Base-by-base conservation (phyloP, 768 basidiomycete genomes). In the Lactifluus piperatus region DNA sequence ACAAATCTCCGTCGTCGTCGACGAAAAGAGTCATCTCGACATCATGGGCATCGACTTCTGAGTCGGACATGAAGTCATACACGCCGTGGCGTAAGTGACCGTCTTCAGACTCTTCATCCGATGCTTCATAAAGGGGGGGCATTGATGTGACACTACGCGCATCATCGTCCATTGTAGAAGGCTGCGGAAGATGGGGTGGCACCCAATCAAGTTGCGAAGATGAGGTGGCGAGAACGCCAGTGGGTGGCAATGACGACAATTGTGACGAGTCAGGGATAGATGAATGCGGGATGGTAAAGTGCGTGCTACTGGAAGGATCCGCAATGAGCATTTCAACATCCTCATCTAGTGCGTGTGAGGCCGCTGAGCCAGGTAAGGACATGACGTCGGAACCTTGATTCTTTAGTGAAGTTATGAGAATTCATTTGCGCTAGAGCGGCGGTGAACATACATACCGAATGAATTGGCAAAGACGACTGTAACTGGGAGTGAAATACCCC, bases 1-100 rank as follows among this genome's bases (percentile, higher is more conserved):
- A 60, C 14, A 14, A 11, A n/a, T 47, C 39, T 2, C 36, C 60
- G 3, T 62, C 60, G 3, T 62, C 56, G 14, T 59, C 62, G 22
- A 34, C 7, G 2, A 51, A 39, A 20, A 62, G 60, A 5, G 50
- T 37, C 64, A 64, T 64, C 54, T 64, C 64, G 6, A 64, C 62
- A 20, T 64, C 64, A 26, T 47, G 34, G 37, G 64, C 64, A 55
- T 64, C 64, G 24, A 24, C 56, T 16, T 62, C 60, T 22, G 62
- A 62, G 9, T 62, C 58, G 27, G 62, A 62, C 49, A 47, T 60
- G 26, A 37, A 39, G 26, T 62, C 62, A 16, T 62, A 41, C 26
- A 24, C 49, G 39, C 36, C 29, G 13, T 5, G n/a, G 34, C 11
- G 44, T 34, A 56, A 5, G 26, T 51, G 34, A 48, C 56, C 43